Evolutionary conservation across 2,329 filamentous ascomycete species (phyloP).

Genomic region (Sclerotinia subarctica): DNA sequence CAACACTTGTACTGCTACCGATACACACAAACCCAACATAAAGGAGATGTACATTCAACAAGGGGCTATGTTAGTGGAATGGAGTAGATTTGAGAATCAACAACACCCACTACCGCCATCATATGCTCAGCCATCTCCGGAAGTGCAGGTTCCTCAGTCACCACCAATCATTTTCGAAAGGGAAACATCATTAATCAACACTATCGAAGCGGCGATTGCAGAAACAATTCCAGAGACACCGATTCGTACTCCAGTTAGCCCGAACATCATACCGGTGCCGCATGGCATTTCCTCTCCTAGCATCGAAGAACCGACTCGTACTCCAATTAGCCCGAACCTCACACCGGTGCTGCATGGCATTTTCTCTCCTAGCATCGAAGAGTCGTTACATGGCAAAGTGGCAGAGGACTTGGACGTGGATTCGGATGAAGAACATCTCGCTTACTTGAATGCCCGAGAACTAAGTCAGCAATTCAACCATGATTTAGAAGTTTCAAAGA

Average conservation of each 20-base stretch:
- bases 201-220: background rate
- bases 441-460: constrained; percentile 9
- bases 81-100: no score
- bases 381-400: background rate
- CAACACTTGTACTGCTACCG: background rate
- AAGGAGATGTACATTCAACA: no score
- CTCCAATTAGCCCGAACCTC: no score
- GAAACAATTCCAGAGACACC: constrained; percentile 5
- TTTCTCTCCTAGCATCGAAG: background rate
- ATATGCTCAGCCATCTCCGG: no score
- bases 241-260: background rate
- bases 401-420: background rate
- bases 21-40: no score
- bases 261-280: background rate
- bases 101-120: no score
- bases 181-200: background rate
- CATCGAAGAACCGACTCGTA: no score
- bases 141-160: background rate
- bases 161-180: background rate
- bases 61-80: no score
- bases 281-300: background rate
- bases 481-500: background rate
- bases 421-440: constrained; percentile 12
- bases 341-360: no score
- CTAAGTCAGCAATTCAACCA: constrained; percentile 6